These are phyloP conservation scores for Gloeostereum incarnatum DNA, from an alignment of 768 basidiomycete species.

Conservation along the genomic window DNA sequence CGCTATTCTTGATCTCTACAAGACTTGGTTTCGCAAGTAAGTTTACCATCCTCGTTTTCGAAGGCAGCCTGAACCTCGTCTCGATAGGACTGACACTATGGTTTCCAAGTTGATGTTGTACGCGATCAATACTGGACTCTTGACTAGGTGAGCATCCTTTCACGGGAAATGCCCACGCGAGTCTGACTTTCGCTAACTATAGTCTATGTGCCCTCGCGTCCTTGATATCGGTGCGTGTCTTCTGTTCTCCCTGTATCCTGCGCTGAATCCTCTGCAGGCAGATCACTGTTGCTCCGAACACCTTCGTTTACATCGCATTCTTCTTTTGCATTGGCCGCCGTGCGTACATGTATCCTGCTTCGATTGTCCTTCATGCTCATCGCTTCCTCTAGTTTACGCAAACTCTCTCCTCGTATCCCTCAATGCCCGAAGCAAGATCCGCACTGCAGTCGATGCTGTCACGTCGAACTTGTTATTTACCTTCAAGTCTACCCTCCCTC, in stretches of 20 bases:
- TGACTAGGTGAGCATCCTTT: conserved; percentile 21
- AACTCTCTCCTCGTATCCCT: conserved; percentile 21
- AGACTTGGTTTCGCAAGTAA: conserved; percentile 40
- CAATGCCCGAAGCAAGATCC: conserved; percentile 15
- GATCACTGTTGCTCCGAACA: conserved; percentile 36
- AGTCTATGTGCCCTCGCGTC: conserved; percentile 49
- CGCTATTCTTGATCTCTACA: conserved; percentile 28
- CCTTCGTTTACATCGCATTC: conserved; percentile 50
- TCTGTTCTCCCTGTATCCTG: too few relatives aligned
- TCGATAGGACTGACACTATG: conserved; percentile 33
- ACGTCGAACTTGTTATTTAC: too few relatives aligned
- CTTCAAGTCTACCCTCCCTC: too few relatives aligned
- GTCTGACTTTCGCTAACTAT: conserved; percentile 1
- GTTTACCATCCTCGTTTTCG: conserved; percentile 1
- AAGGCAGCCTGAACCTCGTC: not conserved
- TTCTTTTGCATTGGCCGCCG: conserved; percentile 52
- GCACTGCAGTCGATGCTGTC: too few relatives aligned
- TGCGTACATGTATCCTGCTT: too few relatives aligned
- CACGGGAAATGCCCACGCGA: not conserved
- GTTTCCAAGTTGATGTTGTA: conserved; percentile 36
- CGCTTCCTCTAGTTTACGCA: conserved; percentile 16
- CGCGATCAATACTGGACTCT: conserved; percentile 30
- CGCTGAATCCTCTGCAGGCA: conserved; percentile 16
- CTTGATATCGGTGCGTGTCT: conserved; percentile 30
- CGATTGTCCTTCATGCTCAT: too few relatives aligned